Evolutionary conservation across 805 yeast genomes (phyloP), one percentile per base, ranked within the genome.

Genomic region (Yarrowia sp.): DNA sequence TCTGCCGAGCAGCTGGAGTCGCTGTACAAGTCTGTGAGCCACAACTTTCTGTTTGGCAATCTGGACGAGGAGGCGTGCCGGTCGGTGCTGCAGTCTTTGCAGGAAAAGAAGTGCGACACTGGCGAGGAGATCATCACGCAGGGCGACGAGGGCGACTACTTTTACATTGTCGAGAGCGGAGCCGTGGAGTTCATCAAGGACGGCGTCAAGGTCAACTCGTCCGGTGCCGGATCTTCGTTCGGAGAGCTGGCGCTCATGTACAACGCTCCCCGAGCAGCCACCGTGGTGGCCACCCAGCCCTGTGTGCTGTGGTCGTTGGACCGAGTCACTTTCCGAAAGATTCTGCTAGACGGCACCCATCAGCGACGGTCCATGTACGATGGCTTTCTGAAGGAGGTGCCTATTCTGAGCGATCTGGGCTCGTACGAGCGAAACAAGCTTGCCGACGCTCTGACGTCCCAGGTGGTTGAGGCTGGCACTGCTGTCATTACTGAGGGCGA

Each of bases 201-300:
- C 74, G 88, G 85, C 62, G 74, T 82, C 48, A 83, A 85, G 71
- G 93, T 92, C 40, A 87, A 84, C 73, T 80, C 88, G 1, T 82
- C 90, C n/a, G 88, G 90, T 10, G 85, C 90, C 41, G 98, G 98
- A 7, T 85, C 96, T 4, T 87, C 93, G 49, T 95, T 95, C 77
- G 99, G 99, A 73, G 99, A 95, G 77, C 82, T 95, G 72, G 99
- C 99, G 3, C 82, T 95, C 71, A 92, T 95, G 97, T 93, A 95
- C 79, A 93, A 95, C 76, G 86, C 97, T 19, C 98, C 98, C 67
- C 86, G 99, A 77, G 98, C 98, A 8, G 98, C 98, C 10, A 91
- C 98, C 1, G 98, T 90, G 1, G 71, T 82, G 28, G 92, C 97
- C 10, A 75, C 80, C 24, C 81, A 89, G 8, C 90, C 88, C 67